Evolutionary conservation across 345 rosid species (phyloP).

Genomic region (Euphorbia tirucalli): DNA sequence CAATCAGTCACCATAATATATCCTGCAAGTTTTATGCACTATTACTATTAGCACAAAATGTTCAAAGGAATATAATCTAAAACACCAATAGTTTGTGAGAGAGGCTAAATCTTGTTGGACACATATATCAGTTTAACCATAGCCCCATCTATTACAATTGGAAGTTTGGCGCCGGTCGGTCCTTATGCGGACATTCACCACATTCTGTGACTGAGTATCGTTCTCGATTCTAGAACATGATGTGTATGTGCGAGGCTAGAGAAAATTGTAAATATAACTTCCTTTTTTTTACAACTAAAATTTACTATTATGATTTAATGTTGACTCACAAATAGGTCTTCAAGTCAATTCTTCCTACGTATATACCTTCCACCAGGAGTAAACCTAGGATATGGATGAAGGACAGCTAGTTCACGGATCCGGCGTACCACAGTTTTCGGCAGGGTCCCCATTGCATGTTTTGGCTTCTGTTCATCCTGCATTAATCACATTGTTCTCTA

Average conservation of each 20-base stretch:
- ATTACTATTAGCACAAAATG: neutral
- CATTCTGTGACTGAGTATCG: slow-evolving; percentile 17
- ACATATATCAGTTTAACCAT: slow-evolving; percentile 22
- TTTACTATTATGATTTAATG: slow-evolving; percentile 13
- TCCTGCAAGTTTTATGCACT: too few species aligned
- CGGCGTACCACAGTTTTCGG: slow-evolving; percentile 58
- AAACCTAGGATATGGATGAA: slow-evolving; percentile 69
- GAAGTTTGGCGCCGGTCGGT: slow-evolving; percentile 13
- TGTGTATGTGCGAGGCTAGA: slow-evolving; percentile 18
- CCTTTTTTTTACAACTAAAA: slow-evolving; percentile 28
- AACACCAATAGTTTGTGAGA: neutral
- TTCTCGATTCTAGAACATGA: slow-evolving; percentile 12
- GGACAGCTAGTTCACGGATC: slow-evolving; percentile 61
- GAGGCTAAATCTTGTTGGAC: slow-evolving; percentile 6
- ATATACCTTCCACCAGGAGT: slow-evolving; percentile 34
- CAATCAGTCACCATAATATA: neutral
- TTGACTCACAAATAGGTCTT: slow-evolving; percentile 10
- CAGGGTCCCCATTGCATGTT: slow-evolving; percentile 38
- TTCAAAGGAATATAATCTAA: neutral
- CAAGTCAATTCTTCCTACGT: slow-evolving; percentile 27
- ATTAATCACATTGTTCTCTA: slow-evolving; percentile 15
- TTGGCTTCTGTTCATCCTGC: slow-evolving; percentile 52
- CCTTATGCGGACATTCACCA: slow-evolving; percentile 24
- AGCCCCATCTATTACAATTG: slow-evolving; percentile 19
- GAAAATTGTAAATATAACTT: neutral